Base-by-base conservation (phyloP, 2,329 filamentous ascomycete genomes). In the Colletotrichum musicola region DNA sequence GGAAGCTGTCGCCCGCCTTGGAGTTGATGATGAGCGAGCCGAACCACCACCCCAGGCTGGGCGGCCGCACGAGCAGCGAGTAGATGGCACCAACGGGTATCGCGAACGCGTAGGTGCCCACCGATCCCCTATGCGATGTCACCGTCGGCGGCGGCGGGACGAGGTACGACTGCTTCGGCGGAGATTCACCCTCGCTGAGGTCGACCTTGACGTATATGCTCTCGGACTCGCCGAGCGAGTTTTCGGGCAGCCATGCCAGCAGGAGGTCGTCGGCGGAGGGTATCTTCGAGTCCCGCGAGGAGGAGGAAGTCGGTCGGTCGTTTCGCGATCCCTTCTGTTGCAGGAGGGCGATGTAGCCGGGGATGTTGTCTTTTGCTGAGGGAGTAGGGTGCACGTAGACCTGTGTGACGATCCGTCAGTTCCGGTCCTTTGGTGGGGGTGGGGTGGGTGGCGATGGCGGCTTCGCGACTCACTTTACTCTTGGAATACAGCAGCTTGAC, bases 11-110 rank as follows among this genome's bases (percentile, higher is more conserved):
- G 4, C 97, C 97, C 0, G 92, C 90, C 13, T 93, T 86, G 1
- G 93, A 94, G 78, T 99, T 99, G 82, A 99, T 93, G 65, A 99
- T 92, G 30, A 99, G 82, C 71, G 94, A 97, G 40, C 96, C 96
- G 78, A 97, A 98, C 96, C 96, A 99, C 97, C 96, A 99, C 16
- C 96, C 97, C 7, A 97, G 82, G 77, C 94, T 98, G 5, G 96
- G 97, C 4, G 95, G 95, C 2, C 96, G 90, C 46, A 99, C 91
- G 7, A 97, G 86, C 5, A 99, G 85, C 30, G 93, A 97, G 81
- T 97, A 99, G 69, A 99, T 91, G 71, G 95, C 93, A 72, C 90
- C 93, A 35, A 98, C 88, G 1, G 96, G 96, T 6, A 99, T 88
- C 1, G 95, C 94, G 77, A 99, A 99, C 1, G 96, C 90, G 77